Percentiles rank a stretch among this genome's conserved stretches.
Evolutionary conservation across 164 flowering plant genomes (phyloP).

Genomic region (Liquidambar formosana): DNA sequence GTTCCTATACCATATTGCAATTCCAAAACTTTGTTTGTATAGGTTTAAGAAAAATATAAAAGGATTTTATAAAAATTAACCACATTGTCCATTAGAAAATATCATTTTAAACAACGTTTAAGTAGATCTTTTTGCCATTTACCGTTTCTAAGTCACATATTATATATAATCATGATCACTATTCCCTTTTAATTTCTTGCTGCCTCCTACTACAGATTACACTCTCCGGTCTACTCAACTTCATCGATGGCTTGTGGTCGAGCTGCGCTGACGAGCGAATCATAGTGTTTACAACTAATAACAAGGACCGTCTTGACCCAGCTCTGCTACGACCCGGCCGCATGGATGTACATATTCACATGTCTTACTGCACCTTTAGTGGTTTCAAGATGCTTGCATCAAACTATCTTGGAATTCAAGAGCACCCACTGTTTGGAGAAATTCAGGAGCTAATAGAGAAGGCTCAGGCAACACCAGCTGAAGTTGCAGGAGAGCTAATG

Average conservation of each 20-base stretch:
- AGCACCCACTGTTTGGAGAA: conserved; percentile 26
- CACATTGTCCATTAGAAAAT: too few relatives aligned
- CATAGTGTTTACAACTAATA: conserved; percentile 47
- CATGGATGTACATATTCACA: conserved; percentile 51
- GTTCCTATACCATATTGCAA: too few relatives aligned
- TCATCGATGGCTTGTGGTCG: conserved; percentile 57
- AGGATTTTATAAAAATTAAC: too few relatives aligned
- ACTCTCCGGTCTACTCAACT: conserved; percentile 44
- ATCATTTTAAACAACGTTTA: too few relatives aligned
- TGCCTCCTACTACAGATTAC: conserved; percentile 29
- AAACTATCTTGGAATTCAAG: conserved; percentile 34
- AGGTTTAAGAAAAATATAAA: too few relatives aligned
- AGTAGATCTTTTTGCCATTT: too few relatives aligned
- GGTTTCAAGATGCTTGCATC: conserved; percentile 39
- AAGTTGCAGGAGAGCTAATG: conserved; percentile 35
- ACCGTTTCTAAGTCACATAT: too few relatives aligned
- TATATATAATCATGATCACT: too few relatives aligned
- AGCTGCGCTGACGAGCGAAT: conserved; percentile 51
- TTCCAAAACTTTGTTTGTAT: too few relatives aligned
- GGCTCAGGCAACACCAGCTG: conserved; percentile 33
- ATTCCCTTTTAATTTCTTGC: background rate
- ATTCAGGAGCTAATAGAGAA: conserved; percentile 18
- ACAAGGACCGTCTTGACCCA: conserved; percentile 45
- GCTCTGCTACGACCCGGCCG: conserved; percentile 51
- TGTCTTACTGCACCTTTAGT: conserved; percentile 40